A percentile compares a stretch with the other conserved stretches of the same genome.
Conservation (phyloP, 192 early-diverging fungal genomes). For the Linnemannia elongata region DNA sequence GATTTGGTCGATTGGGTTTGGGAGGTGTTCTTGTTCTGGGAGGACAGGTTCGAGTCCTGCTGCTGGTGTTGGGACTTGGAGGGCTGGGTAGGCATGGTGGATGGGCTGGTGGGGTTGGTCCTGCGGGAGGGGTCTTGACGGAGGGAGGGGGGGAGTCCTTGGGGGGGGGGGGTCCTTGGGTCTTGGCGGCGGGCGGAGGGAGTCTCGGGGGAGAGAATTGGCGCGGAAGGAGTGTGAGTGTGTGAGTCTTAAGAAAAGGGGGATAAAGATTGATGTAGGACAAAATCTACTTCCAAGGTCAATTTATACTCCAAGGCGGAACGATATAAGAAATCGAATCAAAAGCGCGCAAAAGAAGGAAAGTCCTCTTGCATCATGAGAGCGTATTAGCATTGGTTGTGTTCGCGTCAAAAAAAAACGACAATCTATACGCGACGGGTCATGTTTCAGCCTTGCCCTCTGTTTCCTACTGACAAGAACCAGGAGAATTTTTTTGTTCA, state of each 20-base stretch:
- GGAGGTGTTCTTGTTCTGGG: neutral
- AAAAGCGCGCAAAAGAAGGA: neutral
- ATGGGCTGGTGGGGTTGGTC: neutral
- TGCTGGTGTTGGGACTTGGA: conserved; percentile 8
- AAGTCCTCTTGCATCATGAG: neutral
- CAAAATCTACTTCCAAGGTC: neutral
- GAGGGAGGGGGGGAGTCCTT: too few species aligned
- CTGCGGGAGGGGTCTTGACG: neutral
- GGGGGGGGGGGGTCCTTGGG: neutral
- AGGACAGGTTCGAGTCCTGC: neutral
- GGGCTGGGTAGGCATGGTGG: conserved; percentile 12
- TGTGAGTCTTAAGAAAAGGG: neutral
- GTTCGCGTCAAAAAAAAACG: neutral
- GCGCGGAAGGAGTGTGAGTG: neutral
- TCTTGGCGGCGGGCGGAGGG: neutral
- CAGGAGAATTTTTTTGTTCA: neutral
- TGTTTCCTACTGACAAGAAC: neutral
- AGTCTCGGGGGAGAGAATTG: neutral
- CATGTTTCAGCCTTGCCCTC: neutral
- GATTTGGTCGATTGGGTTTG: conserved; percentile 11
- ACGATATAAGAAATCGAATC: neutral
- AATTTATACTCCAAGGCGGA: neutral
- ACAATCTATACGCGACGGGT: neutral
- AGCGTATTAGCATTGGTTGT: neutral
- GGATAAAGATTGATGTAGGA: neutral